Percentiles rank a stretch among this genome's conserved stretches.
Evolutionary conservation across 192 early-diverging fungal genomes (phyloP).

Genomic region (Mortierella alpina): DNA sequence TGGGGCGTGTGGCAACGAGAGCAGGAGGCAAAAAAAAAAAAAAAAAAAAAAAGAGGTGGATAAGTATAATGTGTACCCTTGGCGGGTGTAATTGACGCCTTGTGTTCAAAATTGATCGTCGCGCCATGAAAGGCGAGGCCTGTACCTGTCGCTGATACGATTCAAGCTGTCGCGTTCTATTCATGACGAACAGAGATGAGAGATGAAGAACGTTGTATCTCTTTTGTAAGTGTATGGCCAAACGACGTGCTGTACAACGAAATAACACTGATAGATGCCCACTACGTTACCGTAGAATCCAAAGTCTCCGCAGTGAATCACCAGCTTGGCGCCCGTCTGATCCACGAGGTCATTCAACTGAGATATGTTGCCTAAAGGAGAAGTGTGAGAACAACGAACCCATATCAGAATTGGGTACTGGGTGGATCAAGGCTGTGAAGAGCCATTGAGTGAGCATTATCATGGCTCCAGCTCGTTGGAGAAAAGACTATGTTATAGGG

Average conservation of each 20-base stretch:
- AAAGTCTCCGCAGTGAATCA: constrained; percentile 73
- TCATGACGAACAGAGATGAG: not conserved
- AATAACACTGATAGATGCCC: not conserved
- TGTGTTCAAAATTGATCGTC: too few species aligned
- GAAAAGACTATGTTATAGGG: not conserved
- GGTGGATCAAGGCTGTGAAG: not conserved
- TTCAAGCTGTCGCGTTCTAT: constrained; percentile 61
- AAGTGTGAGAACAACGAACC: not conserved
- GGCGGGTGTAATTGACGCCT: too few species aligned
- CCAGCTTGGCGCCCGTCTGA: constrained; percentile 61
- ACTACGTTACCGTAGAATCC: constrained; percentile 65
- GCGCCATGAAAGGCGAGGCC: not conserved
- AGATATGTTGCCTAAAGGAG: constrained; percentile 61
- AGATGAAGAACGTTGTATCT: not conserved
- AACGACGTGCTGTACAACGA: not conserved
- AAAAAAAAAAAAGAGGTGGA: not conserved
- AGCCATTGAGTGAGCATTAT: too few species aligned
- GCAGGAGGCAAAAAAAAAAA: not conserved
- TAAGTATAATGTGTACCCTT: not conserved
- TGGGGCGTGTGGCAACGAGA: constrained; percentile 7
- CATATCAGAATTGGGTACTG: not conserved
- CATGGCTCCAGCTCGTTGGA: not conserved
- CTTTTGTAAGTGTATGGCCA: not conserved
- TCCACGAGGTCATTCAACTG: constrained; percentile 66
- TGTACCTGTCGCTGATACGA: constrained; percentile 65